Evolutionary conservation across 495 filamentous ascomycete species (phyloP), one percentile per base, ranked within the genome.

Genomic region (Lindgomyces ingoldianus): DNA sequence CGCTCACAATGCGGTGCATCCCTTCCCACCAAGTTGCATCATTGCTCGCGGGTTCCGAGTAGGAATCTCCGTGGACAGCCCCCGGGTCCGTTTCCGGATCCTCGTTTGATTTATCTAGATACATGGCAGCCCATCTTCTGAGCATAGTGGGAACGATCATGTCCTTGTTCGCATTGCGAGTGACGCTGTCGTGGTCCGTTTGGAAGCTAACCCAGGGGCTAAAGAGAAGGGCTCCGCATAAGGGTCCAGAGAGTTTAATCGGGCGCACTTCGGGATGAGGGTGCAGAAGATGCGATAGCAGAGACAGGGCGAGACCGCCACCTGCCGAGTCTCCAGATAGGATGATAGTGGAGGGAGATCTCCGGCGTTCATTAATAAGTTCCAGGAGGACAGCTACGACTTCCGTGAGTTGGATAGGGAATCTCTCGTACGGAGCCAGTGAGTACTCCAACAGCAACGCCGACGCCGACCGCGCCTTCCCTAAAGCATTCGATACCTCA

Each of bases 241-340:
- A 25, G 0, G 60, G 60, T 2, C 6, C 26, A 8, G 36, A 33
- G 49, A 63, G 60, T 39, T 46, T 50, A 50, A 63, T 24, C 2
- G 2, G n/a, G 1, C 33, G 49, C 1, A 63, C 26, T 9, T 30
- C 16, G 16, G 44, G n/a, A 22, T 19, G 44, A 4, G 52, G 52
- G 29, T 50, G 57, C 25, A 54, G 50, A 4, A 63, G 11, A 41
- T 63, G 60, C 24, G 60, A 63, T 12, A 63, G 60, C 3, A 63
- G 19, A 1, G 60, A 55, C n/a, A 54, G 12, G 8, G 42, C 18
- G 18, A 63, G 41, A 4, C 39, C 49, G 1, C 60, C 60, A 14
- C 60, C 60, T 9, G 60, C 60, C 39, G 60, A 63, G 60, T 63
- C 60, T 11, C 60, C 60, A 2, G 49, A 19, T 4, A 63, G 1